Conservation (phyloP, 257 asterid genomes). For the Plantago elongata region DNA sequence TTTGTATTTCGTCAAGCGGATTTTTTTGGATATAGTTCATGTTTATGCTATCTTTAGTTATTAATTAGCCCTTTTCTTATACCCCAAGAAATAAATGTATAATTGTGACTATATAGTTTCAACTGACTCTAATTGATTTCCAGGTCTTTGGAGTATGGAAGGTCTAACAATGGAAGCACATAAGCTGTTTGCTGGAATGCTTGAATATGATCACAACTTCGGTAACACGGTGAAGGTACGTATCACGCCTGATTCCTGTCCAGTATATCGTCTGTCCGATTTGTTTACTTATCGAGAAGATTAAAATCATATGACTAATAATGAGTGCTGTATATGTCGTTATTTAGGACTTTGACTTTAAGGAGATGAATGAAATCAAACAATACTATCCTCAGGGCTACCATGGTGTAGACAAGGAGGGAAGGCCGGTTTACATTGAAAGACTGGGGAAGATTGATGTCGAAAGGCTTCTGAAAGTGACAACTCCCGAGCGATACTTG, state of each 20-base stretch:
- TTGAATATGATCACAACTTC: slow-evolving; percentile 14
- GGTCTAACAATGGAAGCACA: slow-evolving; percentile 11
- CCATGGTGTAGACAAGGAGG: slow-evolving; percentile 51
- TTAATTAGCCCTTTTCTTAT: too few relatives aligned
- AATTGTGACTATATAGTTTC: not conserved
- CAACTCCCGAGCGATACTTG: slow-evolving; percentile 42
- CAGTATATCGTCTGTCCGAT: not conserved
- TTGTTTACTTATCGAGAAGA: not conserved
- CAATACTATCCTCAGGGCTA: slow-evolving; percentile 55
- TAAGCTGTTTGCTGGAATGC: slow-evolving; percentile 13
- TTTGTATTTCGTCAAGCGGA: not conserved
- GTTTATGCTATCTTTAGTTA: not conserved
- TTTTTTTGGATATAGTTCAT: not conserved
- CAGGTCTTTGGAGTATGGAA: not conserved
- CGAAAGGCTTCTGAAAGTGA: slow-evolving; percentile 39
- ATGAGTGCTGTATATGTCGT: not conserved
- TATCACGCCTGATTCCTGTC: too few relatives aligned
- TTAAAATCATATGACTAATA: not conserved
- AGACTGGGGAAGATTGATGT: slow-evolving; percentile 47
- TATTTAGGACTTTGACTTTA: slow-evolving; percentile 37
- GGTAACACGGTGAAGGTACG: slow-evolving; percentile 10
- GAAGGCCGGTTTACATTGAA: slow-evolving; percentile 53
- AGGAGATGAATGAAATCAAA: slow-evolving; percentile 35
- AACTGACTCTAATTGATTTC: not conserved
- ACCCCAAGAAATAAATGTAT: too few relatives aligned